phyloP scores from a whole-genome alignment of 495 filamentous ascomycete species.

The Xylaria scruposa region DNA sequence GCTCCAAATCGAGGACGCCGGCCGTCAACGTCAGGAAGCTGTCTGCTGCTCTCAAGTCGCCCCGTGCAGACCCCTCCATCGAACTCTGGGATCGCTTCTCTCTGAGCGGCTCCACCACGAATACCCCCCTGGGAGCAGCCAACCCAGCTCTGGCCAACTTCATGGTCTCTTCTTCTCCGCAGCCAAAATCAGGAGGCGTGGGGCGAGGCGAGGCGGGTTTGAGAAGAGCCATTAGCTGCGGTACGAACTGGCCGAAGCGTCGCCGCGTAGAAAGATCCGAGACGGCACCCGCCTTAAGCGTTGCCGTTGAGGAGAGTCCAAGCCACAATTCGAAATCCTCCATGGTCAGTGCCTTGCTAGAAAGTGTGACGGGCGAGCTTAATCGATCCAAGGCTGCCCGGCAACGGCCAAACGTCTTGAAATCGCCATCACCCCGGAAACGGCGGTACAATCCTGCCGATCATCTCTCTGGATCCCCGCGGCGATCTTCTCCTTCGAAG shows the following conservation, averaged over 20 bases:
- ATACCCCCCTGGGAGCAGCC: slow-evolving; percentile 44
- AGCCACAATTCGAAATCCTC: slow-evolving; percentile 54
- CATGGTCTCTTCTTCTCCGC: slow-evolving; percentile 73
- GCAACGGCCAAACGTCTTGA: slow-evolving; percentile 30
- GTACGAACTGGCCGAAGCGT: slow-evolving; percentile 70
- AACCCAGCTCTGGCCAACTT: slow-evolving; percentile 66
- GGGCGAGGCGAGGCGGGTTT: slow-evolving; percentile 60
- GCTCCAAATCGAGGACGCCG: slow-evolving; percentile 39
- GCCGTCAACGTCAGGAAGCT: slow-evolving; percentile 56
- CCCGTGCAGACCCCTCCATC: slow-evolving; percentile 78
- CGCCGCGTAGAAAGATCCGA: slow-evolving; percentile 52
- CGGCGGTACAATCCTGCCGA: slow-evolving; percentile 27
- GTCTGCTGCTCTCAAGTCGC: slow-evolving; percentile 68
- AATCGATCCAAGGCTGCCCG: slow-evolving; percentile 39
- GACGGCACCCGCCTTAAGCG: slow-evolving; percentile 28
- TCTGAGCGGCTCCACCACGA: slow-evolving; percentile 39
- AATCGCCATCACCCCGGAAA: slow-evolving; percentile 44
- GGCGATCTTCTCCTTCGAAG: slow-evolving; percentile 29
- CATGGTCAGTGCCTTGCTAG: slow-evolving; percentile 52
- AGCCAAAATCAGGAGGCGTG: slow-evolving; percentile 55
- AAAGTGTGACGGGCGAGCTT: slow-evolving; percentile 51
- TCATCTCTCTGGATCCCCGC: slow-evolving; percentile 29
- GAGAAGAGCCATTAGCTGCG: slow-evolving; percentile 76
- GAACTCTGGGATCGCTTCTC: slow-evolving; percentile 89
- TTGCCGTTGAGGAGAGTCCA: slow-evolving; percentile 30